Conservation (phyloP, 768 basidiomycete genomes). For the Leccinum longicurvipes region DNA sequence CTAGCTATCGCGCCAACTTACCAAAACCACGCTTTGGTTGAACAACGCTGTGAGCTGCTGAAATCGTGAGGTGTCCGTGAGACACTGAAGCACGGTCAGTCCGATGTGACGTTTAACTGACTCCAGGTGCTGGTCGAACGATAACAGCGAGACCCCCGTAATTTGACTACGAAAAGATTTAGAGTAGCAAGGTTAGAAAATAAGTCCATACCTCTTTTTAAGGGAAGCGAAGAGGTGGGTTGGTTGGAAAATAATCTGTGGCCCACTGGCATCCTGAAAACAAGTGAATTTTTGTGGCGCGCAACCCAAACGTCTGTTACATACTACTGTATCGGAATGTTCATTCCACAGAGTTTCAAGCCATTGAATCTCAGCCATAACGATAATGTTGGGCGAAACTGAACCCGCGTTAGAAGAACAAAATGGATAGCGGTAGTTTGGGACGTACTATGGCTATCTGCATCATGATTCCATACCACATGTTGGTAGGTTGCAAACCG, state of each 20-base stretch:
- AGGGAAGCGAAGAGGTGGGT: conserved; percentile 37
- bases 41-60: conserved; percentile 42
- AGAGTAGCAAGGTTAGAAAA: background rate
- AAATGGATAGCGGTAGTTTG: background rate
- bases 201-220: conserved; percentile 37
- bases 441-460: conserved; percentile 40
- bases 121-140: conserved; percentile 37
- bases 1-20: conserved; percentile 24
- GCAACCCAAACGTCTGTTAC: background rate
- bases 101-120: conserved; percentile 38
- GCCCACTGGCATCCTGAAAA: conserved; percentile 28
- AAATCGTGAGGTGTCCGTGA: conserved; percentile 36
- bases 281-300: background rate
- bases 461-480: conserved; percentile 46
- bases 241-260: conserved; percentile 46
- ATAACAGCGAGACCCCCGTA: conserved; percentile 37
- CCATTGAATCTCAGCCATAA: conserved; percentile 45
- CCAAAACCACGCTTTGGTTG: conserved; percentile 40
- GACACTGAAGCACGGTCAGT: conserved; percentile 39
- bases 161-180: conserved; percentile 37
- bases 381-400: conserved; percentile 34
- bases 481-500: conserved; percentile 55
- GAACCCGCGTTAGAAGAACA: background rate
- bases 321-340: conserved; percentile 6
- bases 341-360: conserved; percentile 47